A percentile compares a stretch with the other conserved stretches of the same genome.
Evolutionary conservation across 208 protist genomes (phyloP).

Genomic region (Herpetomonas tarakana): DNA sequence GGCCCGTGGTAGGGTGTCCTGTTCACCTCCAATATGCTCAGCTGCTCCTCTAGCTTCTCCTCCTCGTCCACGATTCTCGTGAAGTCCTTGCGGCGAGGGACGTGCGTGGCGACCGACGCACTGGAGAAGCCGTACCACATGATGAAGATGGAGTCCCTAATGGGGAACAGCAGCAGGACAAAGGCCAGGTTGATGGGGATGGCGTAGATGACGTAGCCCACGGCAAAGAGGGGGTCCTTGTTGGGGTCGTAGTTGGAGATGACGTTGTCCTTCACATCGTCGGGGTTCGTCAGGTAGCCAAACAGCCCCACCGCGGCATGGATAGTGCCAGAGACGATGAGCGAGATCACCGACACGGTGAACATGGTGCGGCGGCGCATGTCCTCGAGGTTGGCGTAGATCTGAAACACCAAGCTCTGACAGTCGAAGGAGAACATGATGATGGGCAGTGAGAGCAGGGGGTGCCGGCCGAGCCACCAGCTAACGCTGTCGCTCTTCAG

Average conservation of each 20-base stretch:
- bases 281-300: slow-evolving; percentile 61
- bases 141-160: slow-evolving; percentile 76
- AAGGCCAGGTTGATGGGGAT: slow-evolving; percentile 63
- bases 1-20: neutral
- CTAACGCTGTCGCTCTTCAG: neutral
- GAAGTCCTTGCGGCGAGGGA: slow-evolving; percentile 46
- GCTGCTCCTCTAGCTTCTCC: slow-evolving; percentile 26
- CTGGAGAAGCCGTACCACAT: slow-evolving; percentile 73
- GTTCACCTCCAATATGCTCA: neutral
- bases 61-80: slow-evolving; percentile 28
- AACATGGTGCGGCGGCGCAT: slow-evolving; percentile 67
- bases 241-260: slow-evolving; percentile 77
- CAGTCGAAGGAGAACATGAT: slow-evolving; percentile 88
- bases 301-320: slow-evolving; percentile 70
- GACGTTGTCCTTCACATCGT: slow-evolving; percentile 62
- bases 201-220: slow-evolving; percentile 59
- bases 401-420: slow-evolving; percentile 76
- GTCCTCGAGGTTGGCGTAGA: slow-evolving; percentile 55
- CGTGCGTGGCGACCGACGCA: slow-evolving; percentile 56
- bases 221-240: slow-evolving; percentile 47
- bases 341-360: slow-evolving; percentile 41
- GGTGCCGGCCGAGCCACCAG: slow-evolving; percentile 47
- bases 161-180: slow-evolving; percentile 66
- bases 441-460: slow-evolving; percentile 57
- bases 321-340: slow-evolving; percentile 45